Base-by-base conservation (phyloP, 371 early-diverging fungal genomes). In the Haplosporangium sp. region DNA sequence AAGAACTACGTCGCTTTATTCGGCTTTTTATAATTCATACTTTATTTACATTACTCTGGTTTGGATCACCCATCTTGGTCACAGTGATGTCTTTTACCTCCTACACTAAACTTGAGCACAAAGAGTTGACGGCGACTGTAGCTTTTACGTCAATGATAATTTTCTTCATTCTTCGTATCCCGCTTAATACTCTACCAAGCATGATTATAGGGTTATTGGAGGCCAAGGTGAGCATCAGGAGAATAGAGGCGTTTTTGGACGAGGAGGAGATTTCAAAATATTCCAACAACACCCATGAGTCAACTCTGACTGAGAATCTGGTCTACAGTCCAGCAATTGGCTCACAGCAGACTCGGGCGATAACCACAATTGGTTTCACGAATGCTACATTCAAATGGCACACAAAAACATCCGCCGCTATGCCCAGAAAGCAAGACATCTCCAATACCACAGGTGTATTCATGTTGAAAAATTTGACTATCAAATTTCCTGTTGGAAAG, bases 71-170 rank as follows among this genome's bases (percentile, higher is more conserved):
- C 7, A 70, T 90, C 10, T 34, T 90, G 40, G 86, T 90, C 11
- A 91, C 87, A 2, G 73, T 86, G 20, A 76, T 87, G 38, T 82
- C 88, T 2, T 90, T 92, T 67, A 84, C 77, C 50, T 84, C 87
- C 4, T 91, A 84, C 57, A 89, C 90, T 7, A 88, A 86, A 57
- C 64, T 91, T 1, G 76, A 88, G 61, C 86, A 88, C 11, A 74
- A 88, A 52, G 79, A 84, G 38, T 75, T 91, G 19, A 87, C 90
- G 4, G 84, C 91, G 1, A 61, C 89, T 1, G 79, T 89, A 20
- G 91, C 91, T 1, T 91, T 91, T 48, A 89, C 91, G 8, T 84
- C 89, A 10, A 84, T 91, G 61, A 82, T 85, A 0, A 72, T 91
- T 11, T 89, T 90, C 55, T 84, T 84, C 19, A 85, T 85, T 38